Evolutionary conservation across 2,329 filamentous ascomycete species (phyloP), one percentile per base, ranked within the genome.

Genomic region (Albifimbria verrucaria): DNA sequence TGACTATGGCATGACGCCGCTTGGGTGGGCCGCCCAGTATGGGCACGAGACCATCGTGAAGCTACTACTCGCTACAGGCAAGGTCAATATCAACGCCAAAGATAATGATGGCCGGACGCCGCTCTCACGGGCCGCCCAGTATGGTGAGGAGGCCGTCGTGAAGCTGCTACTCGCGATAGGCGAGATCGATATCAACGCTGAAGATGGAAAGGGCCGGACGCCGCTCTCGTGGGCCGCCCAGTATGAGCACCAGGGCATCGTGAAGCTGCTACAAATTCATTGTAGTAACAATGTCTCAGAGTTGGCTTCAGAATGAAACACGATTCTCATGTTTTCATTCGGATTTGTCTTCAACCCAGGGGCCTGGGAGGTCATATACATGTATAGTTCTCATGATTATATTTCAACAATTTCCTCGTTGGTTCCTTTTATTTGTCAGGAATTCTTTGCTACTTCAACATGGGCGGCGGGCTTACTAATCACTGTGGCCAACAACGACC

Each of bases 121-220:
- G n/a, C n/a, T n/a, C n/a, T n/a, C n/a, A n/a, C n/a, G n/a, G n/a
- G n/a, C n/a, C n/a, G n/a, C n/a, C n/a, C n/a, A n/a, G n/a, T n/a
- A n/a, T n/a, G n/a, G n/a, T n/a, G n/a, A n/a, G n/a, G n/a, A 46
- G 21, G 39, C 25, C 17, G 26, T 53, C 4, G 44, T 48, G 7
- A 41, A 51, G 44, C 36, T 44, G 24, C 52, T 54, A 11, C 23
- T 54, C 21, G 21, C 32, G 7, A 54, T 22, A 26, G 44, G 41
- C 32, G 48, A 49, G 48, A 48, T 41, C 23, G 43, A 51, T 22
- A 26, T 52, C 11, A 23, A 55, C 23, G 24, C 36, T 4, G 51
- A 41, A 22, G 52, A 50, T 22, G 21, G 32, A 4, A 4, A 48
- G 2, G 28, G 50, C n/a, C 48, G 43, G 12, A 28, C 49, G 49